Conservation (phyloP, 192 early-diverging fungal genomes). For the Linnemannia exigua region DNA sequence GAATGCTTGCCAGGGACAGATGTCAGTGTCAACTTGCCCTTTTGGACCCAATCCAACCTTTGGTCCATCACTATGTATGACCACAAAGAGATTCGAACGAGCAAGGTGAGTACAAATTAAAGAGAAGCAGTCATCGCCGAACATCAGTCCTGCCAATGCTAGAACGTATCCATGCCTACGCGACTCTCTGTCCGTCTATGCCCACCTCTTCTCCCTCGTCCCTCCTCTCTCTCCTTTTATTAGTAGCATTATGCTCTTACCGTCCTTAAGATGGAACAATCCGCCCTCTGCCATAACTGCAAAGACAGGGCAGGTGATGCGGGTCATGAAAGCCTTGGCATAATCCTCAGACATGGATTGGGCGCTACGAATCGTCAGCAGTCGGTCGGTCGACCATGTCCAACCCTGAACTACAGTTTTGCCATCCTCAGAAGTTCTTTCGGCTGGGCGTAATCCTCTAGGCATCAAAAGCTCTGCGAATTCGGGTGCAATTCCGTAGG, state of each 20-base stretch:
- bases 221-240: neutral
- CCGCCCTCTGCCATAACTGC: constrained; percentile 15
- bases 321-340: constrained; percentile 16
- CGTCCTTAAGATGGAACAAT: neutral
- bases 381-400: constrained; percentile 28
- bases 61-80: constrained; percentile 12
- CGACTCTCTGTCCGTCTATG: neutral
- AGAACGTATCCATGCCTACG: neutral
- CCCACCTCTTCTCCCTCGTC: too few species aligned
- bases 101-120: neutral
- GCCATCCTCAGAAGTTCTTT: constrained; percentile 1
- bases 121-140: neutral
- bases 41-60: constrained; percentile 14
- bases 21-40: constrained; percentile 13
- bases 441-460: constrained; percentile 12
- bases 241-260: neutral
- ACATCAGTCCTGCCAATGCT: too few species aligned
- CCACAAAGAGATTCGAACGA: too few species aligned
- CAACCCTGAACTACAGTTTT: constrained; percentile 1
- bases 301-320: constrained; percentile 19
- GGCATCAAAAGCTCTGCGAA: constrained; percentile 14
- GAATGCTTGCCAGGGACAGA: constrained; percentile 36
- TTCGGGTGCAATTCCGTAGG: neutral
- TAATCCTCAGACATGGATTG: constrained; percentile 28
- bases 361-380: constrained; percentile 28